These are phyloP conservation scores for Arthonia radiata DNA, from an alignment of 495 filamentous ascomycete species.

Conservation along the genomic window DNA sequence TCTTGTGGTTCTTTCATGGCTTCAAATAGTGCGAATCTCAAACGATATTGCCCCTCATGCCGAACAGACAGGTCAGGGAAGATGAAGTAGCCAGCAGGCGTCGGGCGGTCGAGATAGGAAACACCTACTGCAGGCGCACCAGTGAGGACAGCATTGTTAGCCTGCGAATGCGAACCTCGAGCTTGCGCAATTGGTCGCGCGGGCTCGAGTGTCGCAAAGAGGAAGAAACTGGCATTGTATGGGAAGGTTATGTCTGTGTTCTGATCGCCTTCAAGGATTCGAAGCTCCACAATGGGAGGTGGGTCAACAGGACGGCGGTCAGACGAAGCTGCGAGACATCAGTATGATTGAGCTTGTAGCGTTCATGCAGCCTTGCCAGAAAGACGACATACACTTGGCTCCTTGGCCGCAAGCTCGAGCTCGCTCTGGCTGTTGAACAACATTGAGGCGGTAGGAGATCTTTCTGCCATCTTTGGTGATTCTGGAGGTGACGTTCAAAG, in stretches of 20 bases:
- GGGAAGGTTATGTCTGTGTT: conserved; percentile 64
- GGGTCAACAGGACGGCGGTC: conserved; percentile 93
- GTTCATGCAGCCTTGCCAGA: conserved; percentile 1
- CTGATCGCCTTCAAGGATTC: conserved; percentile 58
- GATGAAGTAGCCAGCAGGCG: conserved; percentile 86
- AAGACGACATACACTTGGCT: conserved; percentile 52
- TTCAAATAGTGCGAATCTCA: conserved; percentile 85
- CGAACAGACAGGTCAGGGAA: conserved; percentile 94
- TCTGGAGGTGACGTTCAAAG: conserved; percentile 29
- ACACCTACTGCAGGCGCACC: conserved; percentile 92
- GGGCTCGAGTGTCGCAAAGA: conserved; percentile 77
- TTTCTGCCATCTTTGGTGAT: conserved; percentile 55
- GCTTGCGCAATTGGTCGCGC: conserved; percentile 69
- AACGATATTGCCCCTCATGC: conserved; percentile 73
- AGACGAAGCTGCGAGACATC: conserved; percentile 43
- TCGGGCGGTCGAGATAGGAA: conserved; percentile 82
- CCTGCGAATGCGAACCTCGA: conserved; percentile 36
- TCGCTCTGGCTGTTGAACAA: conserved; percentile 85
- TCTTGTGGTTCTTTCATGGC: conserved; percentile 62
- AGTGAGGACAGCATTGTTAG: conserved; percentile 63
- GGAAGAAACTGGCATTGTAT: conserved; percentile 94
- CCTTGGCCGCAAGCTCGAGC: conserved; percentile 92
- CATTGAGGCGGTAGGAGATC: conserved; percentile 58
- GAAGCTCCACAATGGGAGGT: conserved; percentile 84
- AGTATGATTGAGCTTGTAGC: conserved; percentile 2